These are phyloP conservation scores for Trichoderma orchidacearum DNA, from an alignment of 495 filamentous ascomycete genomes.

Conservation along the genomic window DNA sequence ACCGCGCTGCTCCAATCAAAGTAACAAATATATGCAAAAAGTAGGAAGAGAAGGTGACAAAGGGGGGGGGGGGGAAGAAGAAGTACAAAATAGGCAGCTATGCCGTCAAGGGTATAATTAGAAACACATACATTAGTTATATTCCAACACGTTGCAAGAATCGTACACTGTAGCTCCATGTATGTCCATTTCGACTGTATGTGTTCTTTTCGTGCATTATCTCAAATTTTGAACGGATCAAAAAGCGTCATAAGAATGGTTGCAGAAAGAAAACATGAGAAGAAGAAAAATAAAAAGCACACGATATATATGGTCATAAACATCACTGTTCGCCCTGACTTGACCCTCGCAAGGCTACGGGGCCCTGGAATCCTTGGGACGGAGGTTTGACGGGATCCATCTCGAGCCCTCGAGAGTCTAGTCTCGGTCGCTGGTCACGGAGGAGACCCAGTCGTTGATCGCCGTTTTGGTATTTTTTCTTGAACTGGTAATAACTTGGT, in stretches of 20 bases:
- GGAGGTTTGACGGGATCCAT: conserved; percentile 25
- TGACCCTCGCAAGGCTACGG: not conserved
- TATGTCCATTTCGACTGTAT: not conserved
- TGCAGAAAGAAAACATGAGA: conserved; percentile 1
- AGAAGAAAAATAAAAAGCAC: not conserved
- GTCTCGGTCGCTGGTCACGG: conserved; percentile 1
- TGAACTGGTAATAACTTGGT: conserved; percentile 85
- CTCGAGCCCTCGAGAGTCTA: conserved; percentile 20
- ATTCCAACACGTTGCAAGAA: not conserved
- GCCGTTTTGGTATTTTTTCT: conserved; percentile 57
- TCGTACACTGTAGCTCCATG: not conserved
- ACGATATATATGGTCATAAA: not conserved
- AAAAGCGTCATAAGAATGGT: not conserved
- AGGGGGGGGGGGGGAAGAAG: no score
- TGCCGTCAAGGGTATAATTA: not conserved
- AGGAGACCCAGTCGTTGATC: conserved; percentile 61
- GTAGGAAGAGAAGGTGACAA: not conserved
- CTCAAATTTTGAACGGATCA: not conserved
- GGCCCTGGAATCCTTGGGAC: conserved; percentile 10
- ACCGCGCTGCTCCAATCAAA: not conserved
- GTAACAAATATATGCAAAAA: not conserved
- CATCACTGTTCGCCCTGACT: not conserved
- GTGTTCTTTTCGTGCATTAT: not conserved
- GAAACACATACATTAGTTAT: not conserved
- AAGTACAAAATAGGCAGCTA: not conserved